Base-by-base conservation (phyloP, 805 yeast genomes). In the Hanseniaspora guilliermondii region DNA sequence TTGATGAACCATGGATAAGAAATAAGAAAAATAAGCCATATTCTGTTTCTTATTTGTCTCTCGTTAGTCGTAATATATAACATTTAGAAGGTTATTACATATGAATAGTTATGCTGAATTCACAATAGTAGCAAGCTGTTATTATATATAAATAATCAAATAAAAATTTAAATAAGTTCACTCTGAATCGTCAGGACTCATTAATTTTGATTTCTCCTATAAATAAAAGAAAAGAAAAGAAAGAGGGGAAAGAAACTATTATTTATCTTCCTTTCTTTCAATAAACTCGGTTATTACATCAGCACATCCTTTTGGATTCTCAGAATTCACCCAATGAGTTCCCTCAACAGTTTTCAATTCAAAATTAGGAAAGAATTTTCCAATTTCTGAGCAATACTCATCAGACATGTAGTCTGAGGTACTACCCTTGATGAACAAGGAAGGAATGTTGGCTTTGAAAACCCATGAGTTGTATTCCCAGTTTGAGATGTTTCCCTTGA, bases 321-420 rank as follows among this genome's bases (percentile, higher is more conserved):
- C 97, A 40, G 87, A 79, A 59, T 87, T 87, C 16, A 89, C 77
- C 96, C 97, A 91, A 67, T 91, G 98, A 1, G 96, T 96, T 0
- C 89, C 78, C 19, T 86, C 82, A 24, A 93, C 71, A 62, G 85
- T 95, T 45, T 77, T 72, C 14, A 85, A 68, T 57, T 79, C 85
- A 62, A 87, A 87, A 25, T 73, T 71, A 0, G 97, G 97, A 69
- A 87, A 91, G 62, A 77, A 85, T 55, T 70, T 68, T 1, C 89
- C 94, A 49, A 87, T 83, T 19, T 77, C 77, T 0, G 85, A 82
- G 22, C 88, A 65, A 27, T 76, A 78, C 57, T 88, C 96, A 65
- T 89, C 97, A 0, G 94, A 83, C 19, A 91, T 82, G 64, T 87
- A 89, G 6, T 72, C 67, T 1, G 95, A 85, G 45, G 78, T 72